Base-by-base conservation (phyloP, 2,329 filamentous ascomycete genomes). In the Pseudocercospora eumusae region DNA sequence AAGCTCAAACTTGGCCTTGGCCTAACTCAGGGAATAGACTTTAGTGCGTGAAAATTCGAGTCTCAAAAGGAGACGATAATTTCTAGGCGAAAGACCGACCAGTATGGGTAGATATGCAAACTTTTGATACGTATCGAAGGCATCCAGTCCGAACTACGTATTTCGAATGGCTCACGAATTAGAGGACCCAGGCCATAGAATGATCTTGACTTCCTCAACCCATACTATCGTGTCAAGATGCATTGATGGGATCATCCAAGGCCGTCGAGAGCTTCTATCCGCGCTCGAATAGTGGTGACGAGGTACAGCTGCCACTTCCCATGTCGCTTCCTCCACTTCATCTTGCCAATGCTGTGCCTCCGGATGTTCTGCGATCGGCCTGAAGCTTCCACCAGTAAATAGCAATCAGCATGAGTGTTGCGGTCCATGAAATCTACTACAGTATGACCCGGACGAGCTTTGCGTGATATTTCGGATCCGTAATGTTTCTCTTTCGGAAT, bases 251-350 rank as follows among this genome's bases (percentile, higher is more conserved):
- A 18, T n/a, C 40, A 18, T 44, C 6, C 40, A 44, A 44, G 40
- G n/a, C 45, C 49, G 42, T 59, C 57, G 25, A 59, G 45, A 13
- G 47, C 28, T 9, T 28, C 27, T 44, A 25, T 63, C 8, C 57
- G 40, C 11, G 56, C 52, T 33, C 61, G 40, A 27, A 63, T 59
- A 4, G 49, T 54, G 44, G 52, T 31, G 11, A 45, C 33, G 18
- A 53, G 50, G 33, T 59, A 56, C 5, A 63, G 9, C 21, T 59
- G 31, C 61, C 61, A 63, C n/a, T 27, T 28, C 23, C 52, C 56
- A 50, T 63, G 25, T 11, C 61, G 40, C 21, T 53, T 45, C 25
- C 57, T 50, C 57, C 61, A 63, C 49, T 58, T 56, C 56, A 63
- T 40, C 13, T 57, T 44, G n/a, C 44, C 57, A 25, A 59, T 59